Conservation (phyloP, 2,329 filamentous ascomycete genomes). For the Capronia epimyces region DNA sequence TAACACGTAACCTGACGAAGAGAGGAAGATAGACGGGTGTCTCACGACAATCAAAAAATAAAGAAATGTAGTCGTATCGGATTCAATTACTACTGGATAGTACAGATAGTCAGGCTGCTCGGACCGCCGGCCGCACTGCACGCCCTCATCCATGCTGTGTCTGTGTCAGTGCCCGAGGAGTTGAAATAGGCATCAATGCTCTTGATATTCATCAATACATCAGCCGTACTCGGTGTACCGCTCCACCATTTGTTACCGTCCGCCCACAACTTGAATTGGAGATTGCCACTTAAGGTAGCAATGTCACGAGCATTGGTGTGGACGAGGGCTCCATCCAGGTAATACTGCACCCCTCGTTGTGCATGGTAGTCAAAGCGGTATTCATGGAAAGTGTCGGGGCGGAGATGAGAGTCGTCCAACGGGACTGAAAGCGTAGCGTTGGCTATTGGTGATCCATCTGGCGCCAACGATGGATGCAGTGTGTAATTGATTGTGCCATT, state of each 20-base stretch:
- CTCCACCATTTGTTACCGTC: conserved; percentile 31
- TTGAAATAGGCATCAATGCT: conserved; percentile 31
- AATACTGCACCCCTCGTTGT: conserved; percentile 26
- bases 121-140: conserved; percentile 29
- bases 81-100: neutral
- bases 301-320: conserved; percentile 24
- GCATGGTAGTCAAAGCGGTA: conserved; percentile 32
- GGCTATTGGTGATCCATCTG: conserved; percentile 22
- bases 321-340: conserved; percentile 28
- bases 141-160: conserved; percentile 7
- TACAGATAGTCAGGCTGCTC: conserved; percentile 26
- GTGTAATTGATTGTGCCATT: conserved; percentile 31
- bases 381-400: conserved; percentile 22
- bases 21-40: too few species aligned
- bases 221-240: conserved; percentile 29
- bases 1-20: too few species aligned
- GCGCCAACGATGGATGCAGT: conserved; percentile 29
- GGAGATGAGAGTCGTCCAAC: conserved; percentile 14
- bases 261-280: conserved; percentile 33
- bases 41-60: too few species aligned
- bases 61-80: too few species aligned
- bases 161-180: conserved; percentile 16
- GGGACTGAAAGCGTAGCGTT: conserved; percentile 29
- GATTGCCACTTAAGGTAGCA: conserved; percentile 25
- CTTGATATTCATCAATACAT: conserved; percentile 29